Evolutionary conservation across 805 yeast genomes (phyloP), one percentile per base, ranked within the genome.

Genomic region (Candida sphagnicola): DNA sequence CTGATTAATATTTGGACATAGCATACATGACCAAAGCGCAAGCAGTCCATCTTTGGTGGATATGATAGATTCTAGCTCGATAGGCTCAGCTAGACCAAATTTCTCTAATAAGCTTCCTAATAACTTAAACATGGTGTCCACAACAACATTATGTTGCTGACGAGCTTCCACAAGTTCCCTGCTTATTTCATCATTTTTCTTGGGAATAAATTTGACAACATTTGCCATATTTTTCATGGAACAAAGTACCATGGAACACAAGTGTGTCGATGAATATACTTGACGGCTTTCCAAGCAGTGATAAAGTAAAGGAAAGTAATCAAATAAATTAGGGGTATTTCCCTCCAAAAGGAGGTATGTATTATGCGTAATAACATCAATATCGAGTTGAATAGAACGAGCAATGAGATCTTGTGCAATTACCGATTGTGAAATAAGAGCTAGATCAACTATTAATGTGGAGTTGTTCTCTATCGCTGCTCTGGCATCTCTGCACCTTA

Each of bases 11-110:
- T 74, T 67, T 0, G 89, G 78, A 0, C 90, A 78, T 39, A 87
- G 77, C 2, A 86, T 62, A 53, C 86, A 79, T 1, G 88, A 72
- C 86, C 95, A 84, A 40, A 85, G 71, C 0, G 90, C 84, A n/a
- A 57, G 54, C 34, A 82, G 65, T 4, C 79, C 72, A 2, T 60
- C 56, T 0, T 38, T 39, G n/a, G 59, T 50, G 1, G 34, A 29
- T 16, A 65, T 51, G 1, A 65, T 47, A 3, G 39, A 38, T 28
- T 50, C 47, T 16, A 67, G 44, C 4, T 43, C 44, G 0, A 42
- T 35, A 4, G 62, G 57, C 13, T 65, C 64, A 10, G 57, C 50
- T 37, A 66, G 46, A 16, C 68, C 53, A 8, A 67, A 40, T 35
- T 60, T 62, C 14, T 62, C 70, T 31, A 65, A 50, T 15, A 61